Conservation (phyloP, 768 basidiomycete genomes). For the Lentinula sp. region DNA sequence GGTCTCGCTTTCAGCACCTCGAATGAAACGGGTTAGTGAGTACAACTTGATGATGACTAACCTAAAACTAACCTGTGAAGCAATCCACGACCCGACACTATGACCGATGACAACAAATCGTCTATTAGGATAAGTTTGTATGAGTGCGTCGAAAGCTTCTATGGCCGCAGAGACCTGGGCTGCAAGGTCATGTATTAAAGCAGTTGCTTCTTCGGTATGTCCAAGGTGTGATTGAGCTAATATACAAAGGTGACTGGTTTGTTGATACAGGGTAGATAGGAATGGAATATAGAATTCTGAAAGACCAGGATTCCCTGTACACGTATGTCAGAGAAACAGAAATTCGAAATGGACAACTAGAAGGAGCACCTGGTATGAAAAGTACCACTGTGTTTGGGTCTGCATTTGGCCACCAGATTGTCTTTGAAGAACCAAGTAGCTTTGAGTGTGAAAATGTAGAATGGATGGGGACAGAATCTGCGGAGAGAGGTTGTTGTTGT, state of each 20-base stretch:
- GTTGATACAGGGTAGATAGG: constrained; percentile 42
- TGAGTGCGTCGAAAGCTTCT: constrained; percentile 44
- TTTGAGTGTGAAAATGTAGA: constrained; percentile 33
- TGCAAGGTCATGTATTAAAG: constrained; percentile 12
- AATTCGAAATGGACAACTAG: neutral
- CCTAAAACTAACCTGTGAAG: constrained; percentile 40
- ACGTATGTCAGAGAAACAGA: neutral
- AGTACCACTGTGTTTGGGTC: constrained; percentile 29
- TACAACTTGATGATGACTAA: neutral
- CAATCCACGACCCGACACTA: constrained; percentile 70
- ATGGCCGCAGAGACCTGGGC: constrained; percentile 47
- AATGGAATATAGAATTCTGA: constrained; percentile 65
- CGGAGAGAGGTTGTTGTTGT: neutral
- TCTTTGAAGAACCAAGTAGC: constrained; percentile 35
- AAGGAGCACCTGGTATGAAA: constrained; percentile 41
- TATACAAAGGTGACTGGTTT: constrained; percentile 35
- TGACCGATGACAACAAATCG: constrained; percentile 53
- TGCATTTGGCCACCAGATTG: constrained; percentile 44
- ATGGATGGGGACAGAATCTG: constrained; percentile 13
- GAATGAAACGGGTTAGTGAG: neutral
- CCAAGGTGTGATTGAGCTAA: constrained; percentile 60
- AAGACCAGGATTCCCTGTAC: constrained; percentile 50
- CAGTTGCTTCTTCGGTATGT: constrained; percentile 42
- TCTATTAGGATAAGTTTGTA: constrained; percentile 22
- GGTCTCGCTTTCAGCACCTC: constrained; percentile 48